Evolutionary conservation across 306 rosid species (phyloP).

Genomic region (Morella rubra): DNA sequence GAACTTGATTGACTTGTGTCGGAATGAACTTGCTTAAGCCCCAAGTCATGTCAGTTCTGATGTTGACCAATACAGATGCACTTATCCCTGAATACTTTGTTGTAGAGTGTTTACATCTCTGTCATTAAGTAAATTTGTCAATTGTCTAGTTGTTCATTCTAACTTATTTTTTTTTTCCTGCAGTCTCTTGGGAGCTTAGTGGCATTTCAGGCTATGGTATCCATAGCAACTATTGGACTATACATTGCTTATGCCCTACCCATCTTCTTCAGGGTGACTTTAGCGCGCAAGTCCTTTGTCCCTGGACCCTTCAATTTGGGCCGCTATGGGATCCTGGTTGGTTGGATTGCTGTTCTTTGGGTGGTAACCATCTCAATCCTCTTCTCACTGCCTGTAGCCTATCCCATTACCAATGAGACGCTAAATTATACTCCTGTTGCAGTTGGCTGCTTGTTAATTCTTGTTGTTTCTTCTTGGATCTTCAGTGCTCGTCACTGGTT

Average conservation of each 20-base stretch:
- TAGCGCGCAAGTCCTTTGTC: conserved; percentile 64
- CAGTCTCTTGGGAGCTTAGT: conserved; percentile 97
- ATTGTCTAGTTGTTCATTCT: conserved; percentile 23
- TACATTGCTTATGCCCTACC: conserved; percentile 94
- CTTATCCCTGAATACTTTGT: background rate
- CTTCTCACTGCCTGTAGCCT: conserved; percentile 82
- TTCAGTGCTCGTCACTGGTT: conserved; percentile 73
- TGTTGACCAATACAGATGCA: conserved; percentile 4
- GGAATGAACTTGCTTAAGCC: conserved; percentile 4
- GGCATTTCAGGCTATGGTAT: conserved; percentile 95
- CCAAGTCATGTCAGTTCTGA: background rate
- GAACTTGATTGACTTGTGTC: background rate
- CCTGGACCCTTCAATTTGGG: conserved; percentile 90
- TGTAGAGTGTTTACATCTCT: background rate
- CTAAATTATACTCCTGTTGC: conserved; percentile 95
- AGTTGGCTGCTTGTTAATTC: conserved; percentile 70
- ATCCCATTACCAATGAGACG: conserved; percentile 66
- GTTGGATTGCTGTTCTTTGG: conserved; percentile 92
- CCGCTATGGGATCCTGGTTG: conserved; percentile 56
- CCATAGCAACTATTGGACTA: conserved; percentile 86
- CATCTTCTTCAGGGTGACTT: conserved; percentile 80
- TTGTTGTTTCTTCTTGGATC: conserved; percentile 67
- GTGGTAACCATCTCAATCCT: conserved; percentile 71
- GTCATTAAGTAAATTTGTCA: conserved; percentile 12
- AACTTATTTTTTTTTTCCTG: conserved; percentile 3